Percentiles rank a stretch among this genome's conserved stretches.
These are phyloP conservation scores for Tritrichomonas foetus DNA, from an alignment of 208 protist genomes.

Conservation along the genomic window DNA sequence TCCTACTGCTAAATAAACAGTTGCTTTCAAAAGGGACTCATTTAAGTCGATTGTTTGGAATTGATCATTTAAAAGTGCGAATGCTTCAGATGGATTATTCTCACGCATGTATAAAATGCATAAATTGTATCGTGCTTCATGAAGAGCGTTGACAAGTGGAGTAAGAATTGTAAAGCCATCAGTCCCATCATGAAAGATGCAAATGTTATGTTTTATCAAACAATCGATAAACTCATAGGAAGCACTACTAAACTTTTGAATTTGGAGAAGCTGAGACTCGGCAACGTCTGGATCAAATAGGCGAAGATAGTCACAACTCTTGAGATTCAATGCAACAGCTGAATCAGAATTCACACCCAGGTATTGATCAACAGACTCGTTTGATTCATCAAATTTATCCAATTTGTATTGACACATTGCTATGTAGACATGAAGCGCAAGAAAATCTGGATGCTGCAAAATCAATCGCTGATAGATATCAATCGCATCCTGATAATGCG, in stretches of 20 bases:
- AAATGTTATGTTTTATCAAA: neutral
- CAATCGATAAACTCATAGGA: neutral
- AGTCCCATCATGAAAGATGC: conserved; percentile 3
- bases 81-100: neutral
- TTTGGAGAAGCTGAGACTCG: conserved; percentile 14
- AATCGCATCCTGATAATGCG: conserved; percentile 85
- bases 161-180: conserved; percentile 10
- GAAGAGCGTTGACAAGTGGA: neutral
- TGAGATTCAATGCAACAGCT: neutral
- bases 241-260: neutral
- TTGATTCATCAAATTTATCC: conserved; percentile 76
- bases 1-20: neutral
- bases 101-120: neutral
- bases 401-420: conserved; percentile 97
- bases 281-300: neutral
- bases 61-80: neutral
- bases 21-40: neutral
- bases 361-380: conserved; percentile 2
- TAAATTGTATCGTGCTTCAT: neutral
- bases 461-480: conserved; percentile 91
- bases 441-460: conserved; percentile 69
- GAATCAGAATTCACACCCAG: neutral
- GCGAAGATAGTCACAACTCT: neutral
- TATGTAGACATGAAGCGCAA: conserved; percentile 74
- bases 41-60: neutral